phyloP scores from a whole-genome alignment of 2,329 filamentous ascomycete species.

The Ascochyta koolunga region DNA sequence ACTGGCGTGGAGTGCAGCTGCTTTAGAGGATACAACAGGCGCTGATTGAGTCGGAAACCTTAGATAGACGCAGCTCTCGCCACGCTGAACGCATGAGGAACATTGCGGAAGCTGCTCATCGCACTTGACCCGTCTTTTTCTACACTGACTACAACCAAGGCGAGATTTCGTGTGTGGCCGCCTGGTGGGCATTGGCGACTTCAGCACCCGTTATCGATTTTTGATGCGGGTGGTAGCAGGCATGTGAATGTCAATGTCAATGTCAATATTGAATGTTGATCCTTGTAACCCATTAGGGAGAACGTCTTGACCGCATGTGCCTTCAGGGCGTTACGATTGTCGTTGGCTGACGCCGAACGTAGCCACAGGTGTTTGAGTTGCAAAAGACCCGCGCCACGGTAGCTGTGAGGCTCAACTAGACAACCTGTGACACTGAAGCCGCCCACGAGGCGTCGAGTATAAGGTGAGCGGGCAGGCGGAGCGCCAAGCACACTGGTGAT shows the following conservation, averaged over 20 bases:
- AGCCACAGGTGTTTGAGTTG: neutral
- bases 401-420: neutral
- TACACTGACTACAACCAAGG: conserved; percentile 21
- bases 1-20: neutral
- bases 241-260: too few species aligned
- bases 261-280: neutral
- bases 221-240: neutral
- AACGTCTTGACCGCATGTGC: neutral
- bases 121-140: conserved; percentile 21
- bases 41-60: conserved; percentile 8
- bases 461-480: neutral
- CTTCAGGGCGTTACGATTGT: neutral
- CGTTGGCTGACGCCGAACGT: neutral
- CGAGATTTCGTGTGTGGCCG: conserved; percentile 21
- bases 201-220: neutral
- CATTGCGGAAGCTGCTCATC: conserved; percentile 18
- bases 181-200: conserved; percentile 16
- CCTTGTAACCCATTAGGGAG: neutral
- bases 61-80: conserved; percentile 14
- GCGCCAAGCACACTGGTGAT: conserved; percentile 2
- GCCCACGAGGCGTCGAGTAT: neutral
- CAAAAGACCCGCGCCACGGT: neutral
- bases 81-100: conserved; percentile 10
- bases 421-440: neutral
- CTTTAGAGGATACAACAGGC: neutral